These are phyloP conservation scores for Nakazawaea wickerhamii DNA, from an alignment of 805 yeast species.

Conservation along the genomic window DNA sequence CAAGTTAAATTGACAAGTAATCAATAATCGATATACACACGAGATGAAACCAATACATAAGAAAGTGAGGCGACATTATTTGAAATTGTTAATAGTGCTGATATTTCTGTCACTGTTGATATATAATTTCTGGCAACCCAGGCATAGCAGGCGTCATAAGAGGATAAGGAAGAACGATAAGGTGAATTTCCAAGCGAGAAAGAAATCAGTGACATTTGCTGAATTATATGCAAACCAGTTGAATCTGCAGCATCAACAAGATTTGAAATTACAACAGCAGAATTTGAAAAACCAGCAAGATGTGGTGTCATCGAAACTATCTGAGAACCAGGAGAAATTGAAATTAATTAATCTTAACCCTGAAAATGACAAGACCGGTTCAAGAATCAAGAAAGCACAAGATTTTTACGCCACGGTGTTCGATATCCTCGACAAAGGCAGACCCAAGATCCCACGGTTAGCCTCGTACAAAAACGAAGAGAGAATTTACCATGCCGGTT, in stretches of 20 bases:
- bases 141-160: neutral
- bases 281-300: neutral
- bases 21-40: no score
- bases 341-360: slow-evolving; percentile 20
- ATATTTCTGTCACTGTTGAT: neutral
- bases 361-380: slow-evolving; percentile 27
- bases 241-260: neutral
- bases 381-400: slow-evolving; percentile 32
- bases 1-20: no score
- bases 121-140: neutral
- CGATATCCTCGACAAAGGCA: slow-evolving; percentile 26
- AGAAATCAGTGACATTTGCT: slow-evolving; percentile 11
- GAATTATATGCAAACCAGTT: slow-evolving; percentile 11
- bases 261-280: neutral
- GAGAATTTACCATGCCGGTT: slow-evolving; percentile 51
- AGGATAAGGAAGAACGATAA: neutral
- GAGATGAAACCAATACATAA: no score
- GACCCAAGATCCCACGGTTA: slow-evolving; percentile 39
- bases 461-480: slow-evolving; percentile 38
- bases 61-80: no score
- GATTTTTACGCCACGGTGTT: slow-evolving; percentile 39
- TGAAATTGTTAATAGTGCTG: neutral
- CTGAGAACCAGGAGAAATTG: slow-evolving; percentile 16
- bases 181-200: neutral
- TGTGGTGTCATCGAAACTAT: slow-evolving; percentile 6